Evolutionary conservation across 371 early-diverging fungal species (phyloP), one percentile per base, ranked within the genome.

Genomic region (Parasitella parasitica): DNA sequence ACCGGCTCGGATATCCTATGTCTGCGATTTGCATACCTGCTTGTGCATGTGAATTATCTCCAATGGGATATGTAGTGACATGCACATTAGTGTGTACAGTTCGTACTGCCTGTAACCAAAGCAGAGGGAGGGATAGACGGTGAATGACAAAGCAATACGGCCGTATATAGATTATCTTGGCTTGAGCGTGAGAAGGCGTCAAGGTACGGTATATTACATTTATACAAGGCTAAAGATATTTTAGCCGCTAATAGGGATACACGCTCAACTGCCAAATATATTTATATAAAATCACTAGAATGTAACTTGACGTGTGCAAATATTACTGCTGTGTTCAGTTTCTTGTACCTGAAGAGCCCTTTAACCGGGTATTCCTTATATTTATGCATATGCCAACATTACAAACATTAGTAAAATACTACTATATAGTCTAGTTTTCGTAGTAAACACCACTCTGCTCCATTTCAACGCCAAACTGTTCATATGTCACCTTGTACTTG

Each of bases 401-500:
- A n/a, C n/a, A n/a, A n/a, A n/a, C n/a, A n/a, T n/a, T n/a, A n/a
- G n/a, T n/a, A n/a, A n/a, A n/a, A n/a, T n/a, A n/a, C n/a, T n/a
- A n/a, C n/a, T n/a, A n/a, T n/a, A n/a, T n/a, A 36, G 24, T 46
- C 32, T 59, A 59, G 27, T 37, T 59, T 5, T 61, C 55, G 30
- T 63, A 50, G 41, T 71, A 89, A 57, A 88, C 89, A 5, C 93
- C 91, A 24, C 73, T 58, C 65, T 91, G 90, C 52, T 89, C 88
- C 72, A 91, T 90, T 20, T 77, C 70, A 9, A 87, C 87, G 12
- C 89, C 91, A 59, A 89, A 86, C 41, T 90, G 76, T 22, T 78
- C 65, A 69, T 90, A 93, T 22, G 80, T 79, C 3, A 91, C 77
- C 57, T 85, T 86, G 71, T 86, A 93, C 50, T 88, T 78, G 59